Base-by-base conservation (phyloP, 2,329 filamentous ascomycete species). In the Incumbomyces lentus region DNA sequence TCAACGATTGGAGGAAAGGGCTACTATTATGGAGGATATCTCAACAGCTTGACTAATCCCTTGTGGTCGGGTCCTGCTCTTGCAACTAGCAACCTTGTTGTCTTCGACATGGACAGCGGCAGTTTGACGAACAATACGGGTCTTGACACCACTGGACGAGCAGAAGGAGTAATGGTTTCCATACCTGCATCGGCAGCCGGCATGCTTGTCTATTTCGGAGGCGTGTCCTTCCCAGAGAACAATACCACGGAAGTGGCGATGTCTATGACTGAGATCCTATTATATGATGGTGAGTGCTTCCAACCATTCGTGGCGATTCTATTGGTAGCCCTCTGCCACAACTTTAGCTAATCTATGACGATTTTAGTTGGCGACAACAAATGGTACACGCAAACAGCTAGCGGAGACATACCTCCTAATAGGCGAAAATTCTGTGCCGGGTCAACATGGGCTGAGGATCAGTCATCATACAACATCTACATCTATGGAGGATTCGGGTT, bases 21-120 rank as follows among this genome's bases (percentile, higher is more conserved):
- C 1, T 83, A 75, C 56, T 79, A 81, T 57, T 49, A 78, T 51
- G 79, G 79, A 36, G 79, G 79, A 34, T 82, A 74, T 72, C 64
- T 76, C 48, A 79, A 72, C 53, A 76, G 75, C 52, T 60, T 61
- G 38, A 76, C 75, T 1, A 65, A 70, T 1, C 63, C 70, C 0
- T 68, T 67, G 7, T 82, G 76, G 76, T 60, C 58, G 13, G 71
- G 70, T 1, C 58, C 64, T 6, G 65, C 68, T 1, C 57, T 72
- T 29, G 74, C 74, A 11, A 74, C 71, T 1, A 68, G 68, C 16
- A 68, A 67, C n/a, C 57, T 82, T 37, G 59, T 82, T 17, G 69
- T 66, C 36, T 82, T 78, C 57, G 68, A 74, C 52, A 77, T 80
- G 68, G 70, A 72, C 44, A 54, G 58, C 1, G 71, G 74, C 42